Percentiles rank a stretch among this genome's conserved stretches.
Conservation (phyloP, 2,329 filamentous ascomycete species). For the Falciphora oryzae region DNA sequence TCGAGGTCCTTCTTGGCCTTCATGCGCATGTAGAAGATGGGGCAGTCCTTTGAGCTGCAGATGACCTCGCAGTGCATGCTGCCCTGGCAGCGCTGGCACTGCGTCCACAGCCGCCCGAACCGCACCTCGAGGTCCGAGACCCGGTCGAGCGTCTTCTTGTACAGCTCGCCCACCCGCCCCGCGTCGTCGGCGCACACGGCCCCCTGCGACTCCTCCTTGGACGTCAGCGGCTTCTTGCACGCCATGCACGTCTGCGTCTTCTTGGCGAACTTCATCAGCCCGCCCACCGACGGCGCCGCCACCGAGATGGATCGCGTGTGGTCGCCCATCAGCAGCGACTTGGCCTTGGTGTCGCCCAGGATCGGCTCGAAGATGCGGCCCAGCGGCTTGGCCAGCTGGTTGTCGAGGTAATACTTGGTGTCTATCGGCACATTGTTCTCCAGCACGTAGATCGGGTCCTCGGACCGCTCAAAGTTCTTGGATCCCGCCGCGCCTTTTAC, state of each 20-base stretch:
- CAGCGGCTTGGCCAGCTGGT: constrained; percentile 92
- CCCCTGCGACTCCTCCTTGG: constrained; percentile 64
- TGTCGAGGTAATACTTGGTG: constrained; percentile 97
- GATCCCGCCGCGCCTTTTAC: constrained; percentile 82
- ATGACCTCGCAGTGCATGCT: constrained; percentile 99
- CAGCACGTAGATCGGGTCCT: constrained; percentile 94
- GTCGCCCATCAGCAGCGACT: constrained; percentile 79
- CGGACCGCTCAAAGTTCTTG: constrained; percentile 95
- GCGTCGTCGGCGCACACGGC: constrained; percentile 86
- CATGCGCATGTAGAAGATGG: constrained; percentile 99
- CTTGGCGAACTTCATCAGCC: constrained; percentile 97
- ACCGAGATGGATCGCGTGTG: constrained; percentile 94
- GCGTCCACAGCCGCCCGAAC: constrained; percentile 92
- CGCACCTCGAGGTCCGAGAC: constrained; percentile 89
- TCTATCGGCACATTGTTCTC: constrained; percentile 98
- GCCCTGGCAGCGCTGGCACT: constrained; percentile 95
- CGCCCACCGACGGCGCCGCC: constrained; percentile 83
- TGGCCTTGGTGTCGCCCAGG: constrained; percentile 77
- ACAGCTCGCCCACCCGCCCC: constrained; percentile 82
- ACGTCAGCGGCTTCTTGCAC: constrained; percentile 90
- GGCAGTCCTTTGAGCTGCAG: constrained; percentile 91
- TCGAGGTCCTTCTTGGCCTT: constrained; percentile 99
- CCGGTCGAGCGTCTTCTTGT: constrained; percentile 83
- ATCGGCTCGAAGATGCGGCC: constrained; percentile 97
- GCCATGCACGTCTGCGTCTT: constrained; percentile 98